Evolutionary conservation across 2,329 filamentous ascomycete genomes (phyloP), one percentile per base, ranked within the genome.

Genomic region (Penicillium glabrum): DNA sequence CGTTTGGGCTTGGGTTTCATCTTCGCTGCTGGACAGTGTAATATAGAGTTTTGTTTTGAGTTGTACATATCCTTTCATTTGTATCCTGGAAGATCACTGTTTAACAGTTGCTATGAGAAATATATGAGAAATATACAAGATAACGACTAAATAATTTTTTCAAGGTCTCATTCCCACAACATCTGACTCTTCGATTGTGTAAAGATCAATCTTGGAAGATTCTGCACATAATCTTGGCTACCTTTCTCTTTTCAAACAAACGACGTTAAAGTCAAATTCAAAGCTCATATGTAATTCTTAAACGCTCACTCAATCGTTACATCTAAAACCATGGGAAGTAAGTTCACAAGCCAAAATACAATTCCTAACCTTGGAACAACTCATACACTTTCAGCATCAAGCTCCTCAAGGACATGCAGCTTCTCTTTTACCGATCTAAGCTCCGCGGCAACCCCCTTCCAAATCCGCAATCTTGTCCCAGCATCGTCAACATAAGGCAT

Each of bases 11-110:
- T 47, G 33, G 46, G 37, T 49, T 53, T 48, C 33, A 13, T 59
- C 26, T 39, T 46, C 21, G 31, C 63, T 64, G 63, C 63, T 63
- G 63, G 63, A 52, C 63, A 64, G 63, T 58, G 51, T 64, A 58
- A 64, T 65, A 58, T 61, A 59, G 27, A 51, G 27, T n/a, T 26
- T 43, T 54, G 52, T 23, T 37, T 53, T 29, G 24, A 31, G 13
- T 54, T 65, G 63, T 65, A 64, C 35, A 65, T 64, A 61, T 33
- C 35, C 35, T 37, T 31, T 45, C 47, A 13, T 53, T 52, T 54
- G 39, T 41, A 21, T 41, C 19, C 11, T 21, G 9, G 10, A 23
- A 41, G 10, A 5, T 23, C 11, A 14, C 14, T 41, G 8, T 50
- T 27, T 11, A 26, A 19, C 23, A 19, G 19, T 46, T 26, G 45